phyloP scores from a whole-genome alignment of 1,284 basidiomycete genomes.

The Sphaerobolus stellatus region DNA sequence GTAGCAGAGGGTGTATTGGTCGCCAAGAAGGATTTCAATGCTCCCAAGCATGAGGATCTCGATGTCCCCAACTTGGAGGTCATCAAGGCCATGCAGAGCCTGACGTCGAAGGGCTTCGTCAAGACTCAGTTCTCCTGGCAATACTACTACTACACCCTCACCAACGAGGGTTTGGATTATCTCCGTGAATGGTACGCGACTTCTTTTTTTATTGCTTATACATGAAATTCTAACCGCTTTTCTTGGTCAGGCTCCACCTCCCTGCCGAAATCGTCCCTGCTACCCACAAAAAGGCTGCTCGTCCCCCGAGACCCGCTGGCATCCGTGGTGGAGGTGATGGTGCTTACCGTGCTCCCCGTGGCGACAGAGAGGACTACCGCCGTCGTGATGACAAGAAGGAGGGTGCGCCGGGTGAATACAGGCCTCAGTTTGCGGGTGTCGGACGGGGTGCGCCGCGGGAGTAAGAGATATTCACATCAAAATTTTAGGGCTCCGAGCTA shows the following conservation, averaged over 20 bases:
- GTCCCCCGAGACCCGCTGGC: slow-evolving; percentile 72
- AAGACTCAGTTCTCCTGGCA: slow-evolving; percentile 99
- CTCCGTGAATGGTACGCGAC: slow-evolving; percentile 82
- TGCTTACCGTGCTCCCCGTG: slow-evolving; percentile 76
- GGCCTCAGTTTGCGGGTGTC: slow-evolving; percentile 83
- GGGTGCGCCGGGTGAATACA: slow-evolving; percentile 76
- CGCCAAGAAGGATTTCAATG: slow-evolving; percentile 99
- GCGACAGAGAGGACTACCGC: slow-evolving; percentile 83
- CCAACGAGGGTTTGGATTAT: slow-evolving; percentile 93
- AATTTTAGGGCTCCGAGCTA: no score
- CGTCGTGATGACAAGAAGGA: slow-evolving; percentile 66
- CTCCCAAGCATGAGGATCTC: slow-evolving; percentile 95
- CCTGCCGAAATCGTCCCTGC: slow-evolving; percentile 91
- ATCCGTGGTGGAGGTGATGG: slow-evolving; percentile 70
- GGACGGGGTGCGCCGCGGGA: slow-evolving; percentile 80
- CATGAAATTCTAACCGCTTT: not conserved
- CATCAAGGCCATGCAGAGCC: slow-evolving; percentile 98
- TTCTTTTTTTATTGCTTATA: not conserved
- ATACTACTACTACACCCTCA: slow-evolving; percentile 93
- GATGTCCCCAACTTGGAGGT: slow-evolving; percentile 97
- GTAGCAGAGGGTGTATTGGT: slow-evolving; percentile 91
- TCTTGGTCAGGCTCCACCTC: slow-evolving; percentile 73
- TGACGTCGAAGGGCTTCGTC: slow-evolving; percentile 93
- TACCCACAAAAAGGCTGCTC: slow-evolving; percentile 90
- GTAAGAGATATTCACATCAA: no score